Base-by-base conservation (phyloP, 495 filamentous ascomycete genomes). In the Geopyxis carbonaria region DNA sequence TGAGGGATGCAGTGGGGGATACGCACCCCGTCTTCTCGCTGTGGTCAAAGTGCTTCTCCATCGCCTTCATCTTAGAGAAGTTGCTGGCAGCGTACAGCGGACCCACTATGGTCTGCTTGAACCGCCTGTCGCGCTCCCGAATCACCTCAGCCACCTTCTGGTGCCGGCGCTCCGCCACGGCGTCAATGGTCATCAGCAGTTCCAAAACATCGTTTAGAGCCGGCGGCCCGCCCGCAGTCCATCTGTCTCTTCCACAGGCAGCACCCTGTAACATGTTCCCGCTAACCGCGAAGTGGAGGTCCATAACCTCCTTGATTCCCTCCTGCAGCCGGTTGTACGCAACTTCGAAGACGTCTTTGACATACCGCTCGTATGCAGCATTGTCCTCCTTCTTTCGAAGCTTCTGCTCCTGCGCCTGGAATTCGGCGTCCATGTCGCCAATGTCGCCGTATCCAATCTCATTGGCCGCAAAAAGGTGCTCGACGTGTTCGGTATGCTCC, bases 21-120 rank as follows among this genome's bases (percentile, higher is more conserved):
- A 43, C 34, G 29, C 46, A 54, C 51, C 42, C 30, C 28, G 48
- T 60, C 39, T 53, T 53, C 45, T 63, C 60, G 6, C 53, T 57
- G 36, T 53, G 44, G n/a, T 62, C 60, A 31, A 63, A 62, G 30
- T 59, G 52, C 39, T 53, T 55, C 43, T 61, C 58, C 41, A 60
- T 52, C 6, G 37, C 50, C 48, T 58, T 61, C 57, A 63, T 61
- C 37, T 59, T 56, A 11, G 34, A 31, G 18, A 61, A 56, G 33
- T 61, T 51, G 22, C 55, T 52, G 13, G 40, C 46, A 1, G 40
- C 48, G 27, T 59, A 59, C 29, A 63, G 42, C 11, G 58, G 58
- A 28, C 51, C 45, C 18, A 59, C 51, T 29, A 62, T 60, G 2
- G 58, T 61, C 27, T 48, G 46, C 40, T 58, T 57, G 36, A 58